These are phyloP conservation scores for Nakazawaea wyomingensis DNA, from an alignment of 805 yeast species.

Conservation along the genomic window DNA sequence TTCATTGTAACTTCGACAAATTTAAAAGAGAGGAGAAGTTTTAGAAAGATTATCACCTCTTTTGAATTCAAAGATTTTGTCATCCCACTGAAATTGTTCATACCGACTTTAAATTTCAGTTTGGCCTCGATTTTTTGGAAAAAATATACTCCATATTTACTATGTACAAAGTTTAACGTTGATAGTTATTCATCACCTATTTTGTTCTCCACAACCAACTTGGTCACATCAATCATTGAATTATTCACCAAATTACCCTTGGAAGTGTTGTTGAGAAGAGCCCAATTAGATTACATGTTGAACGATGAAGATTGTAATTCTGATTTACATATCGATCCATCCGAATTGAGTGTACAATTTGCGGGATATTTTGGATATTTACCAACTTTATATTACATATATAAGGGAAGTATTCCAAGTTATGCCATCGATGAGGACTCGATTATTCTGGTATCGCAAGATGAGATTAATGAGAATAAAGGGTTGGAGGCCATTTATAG, in stretches of 20 bases:
- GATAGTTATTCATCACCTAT: conserved; percentile 63
- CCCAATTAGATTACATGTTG: conserved; percentile 67
- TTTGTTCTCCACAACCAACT: conserved; percentile 50
- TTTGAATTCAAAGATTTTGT: conserved; percentile 36
- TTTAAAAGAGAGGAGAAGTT: conserved; percentile 48
- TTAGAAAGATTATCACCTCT: conserved; percentile 58
- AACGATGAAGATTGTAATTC: conserved; percentile 30
- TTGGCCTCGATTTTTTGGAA: conserved; percentile 55
- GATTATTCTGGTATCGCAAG: conserved; percentile 10
- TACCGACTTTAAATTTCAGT: conserved; percentile 67
- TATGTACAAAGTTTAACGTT: conserved; percentile 56
- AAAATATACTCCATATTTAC: conserved; percentile 59
- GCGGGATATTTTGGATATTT: conserved; percentile 51
- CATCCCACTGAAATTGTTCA: conserved; percentile 54
- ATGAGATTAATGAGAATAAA: conserved; percentile 35
- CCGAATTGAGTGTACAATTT: conserved; percentile 55
- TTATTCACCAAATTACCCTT: conserved; percentile 76
- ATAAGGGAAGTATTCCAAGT: conserved; percentile 30
- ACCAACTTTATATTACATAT: conserved; percentile 45
- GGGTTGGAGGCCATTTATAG: conserved; percentile 58
- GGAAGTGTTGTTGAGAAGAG: conserved; percentile 80
- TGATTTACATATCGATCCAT: conserved; percentile 38
- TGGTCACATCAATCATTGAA: conserved; percentile 61
- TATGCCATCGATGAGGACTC: conserved; percentile 20
- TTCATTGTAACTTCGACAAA: conserved; percentile 66